These are phyloP conservation scores for Leishmania aethiopica DNA, from an alignment of 208 protist genomes.

Conservation along the genomic window DNA sequence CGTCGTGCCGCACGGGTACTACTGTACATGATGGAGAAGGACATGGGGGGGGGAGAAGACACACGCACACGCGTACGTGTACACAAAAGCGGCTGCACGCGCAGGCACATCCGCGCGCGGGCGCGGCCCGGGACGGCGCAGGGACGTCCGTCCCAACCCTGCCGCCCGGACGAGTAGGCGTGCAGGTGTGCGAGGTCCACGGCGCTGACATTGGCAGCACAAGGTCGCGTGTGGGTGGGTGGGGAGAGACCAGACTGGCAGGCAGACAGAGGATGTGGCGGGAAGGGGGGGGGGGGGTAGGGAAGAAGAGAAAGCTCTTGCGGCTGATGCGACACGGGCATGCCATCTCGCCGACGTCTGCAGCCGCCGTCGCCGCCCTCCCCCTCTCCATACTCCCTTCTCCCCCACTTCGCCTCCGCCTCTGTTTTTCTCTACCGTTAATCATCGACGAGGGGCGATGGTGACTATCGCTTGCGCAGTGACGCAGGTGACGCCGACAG, in stretches of 20 bases:
- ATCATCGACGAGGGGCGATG: background rate
- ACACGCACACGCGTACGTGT: background rate
- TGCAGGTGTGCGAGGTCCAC: background rate
- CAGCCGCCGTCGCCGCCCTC: background rate
- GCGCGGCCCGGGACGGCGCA: background rate
- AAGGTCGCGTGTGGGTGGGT: background rate
- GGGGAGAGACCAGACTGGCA: too few species aligned
- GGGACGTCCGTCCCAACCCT: too few species aligned
- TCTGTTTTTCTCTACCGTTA: background rate
- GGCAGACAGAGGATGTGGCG: too few species aligned
- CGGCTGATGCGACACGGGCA: background rate
- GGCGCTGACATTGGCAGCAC: background rate
- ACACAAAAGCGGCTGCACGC: too few species aligned
- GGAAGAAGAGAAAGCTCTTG: background rate
- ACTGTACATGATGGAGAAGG: too few species aligned
- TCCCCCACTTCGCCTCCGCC: background rate
- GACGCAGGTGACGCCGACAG: background rate
- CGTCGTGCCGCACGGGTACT: too few species aligned
- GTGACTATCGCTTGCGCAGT: slow-evolving; percentile 4
- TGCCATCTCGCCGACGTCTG: background rate
- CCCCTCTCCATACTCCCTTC: background rate
- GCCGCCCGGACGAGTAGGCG: background rate
- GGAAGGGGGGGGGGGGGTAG: too few species aligned
- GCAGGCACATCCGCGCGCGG: too few species aligned
- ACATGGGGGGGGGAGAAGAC: too few species aligned